Evolutionary conservation across 768 basidiomycete species (phyloP), one percentile per base, ranked within the genome.

Genomic region (Coprinellus micaceus): DNA sequence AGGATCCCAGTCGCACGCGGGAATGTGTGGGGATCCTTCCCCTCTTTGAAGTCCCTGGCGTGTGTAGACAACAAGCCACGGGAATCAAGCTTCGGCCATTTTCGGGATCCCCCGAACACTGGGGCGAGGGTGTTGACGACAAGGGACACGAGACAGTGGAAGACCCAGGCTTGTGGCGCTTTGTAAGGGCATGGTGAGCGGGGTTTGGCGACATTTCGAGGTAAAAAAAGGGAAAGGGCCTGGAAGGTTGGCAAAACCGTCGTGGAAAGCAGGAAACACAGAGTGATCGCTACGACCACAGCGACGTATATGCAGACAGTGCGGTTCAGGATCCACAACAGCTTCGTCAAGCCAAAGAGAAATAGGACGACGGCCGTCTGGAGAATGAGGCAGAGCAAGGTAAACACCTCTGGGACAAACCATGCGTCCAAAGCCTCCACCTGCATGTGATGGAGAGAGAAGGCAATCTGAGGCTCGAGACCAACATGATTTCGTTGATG

Each of bases 281-380:
- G 52, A 17, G 61, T 55, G 0, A 65, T 17, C 4, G 63, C 67
- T 21, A 69, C 48, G 17, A 64, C 62, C 26, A 60, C 51, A n/a
- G 63, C 58, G 5, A 66, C 53, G n/a, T 60, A 33, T 2, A 61
- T 50, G 1, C 66, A 67, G 2, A 71, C 62, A 1, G 44, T 44
- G 11, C 46, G 37, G 49, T 65, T 61, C 36, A 69, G 41, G 7
- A 52, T 50, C 67, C 68, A 69, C 4, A 73, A 58, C 2, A 71
- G 59, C 24, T 69, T 64, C 17, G 66, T 44, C 9, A 71, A 48
- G 2, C 70, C 70, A 1, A 56, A 52, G 39, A 70, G 67, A 56
- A 73, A 73, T 2, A 71, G 57, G 5, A 69, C 57, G 19, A 73
- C 54, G 6, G 69, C 65, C 11, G 59, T 50, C 50, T 71, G 70